Evolutionary conservation across 208 protist species (phyloP).

Genomic region (Lotmaria passim): DNA sequence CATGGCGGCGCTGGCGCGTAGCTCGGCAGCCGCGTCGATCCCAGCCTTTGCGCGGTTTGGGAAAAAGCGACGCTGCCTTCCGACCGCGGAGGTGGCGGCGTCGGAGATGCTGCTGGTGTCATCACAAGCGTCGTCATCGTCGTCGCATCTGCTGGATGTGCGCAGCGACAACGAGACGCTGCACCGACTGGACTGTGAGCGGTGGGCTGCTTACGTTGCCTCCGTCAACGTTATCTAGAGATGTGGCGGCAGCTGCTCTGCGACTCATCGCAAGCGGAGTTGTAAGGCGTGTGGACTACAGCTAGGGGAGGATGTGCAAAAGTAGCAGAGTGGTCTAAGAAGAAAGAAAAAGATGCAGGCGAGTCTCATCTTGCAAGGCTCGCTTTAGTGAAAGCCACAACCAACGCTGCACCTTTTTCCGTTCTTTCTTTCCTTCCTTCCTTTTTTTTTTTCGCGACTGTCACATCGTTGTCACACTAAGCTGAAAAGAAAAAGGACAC

Average conservation of each 20-base stretch:
- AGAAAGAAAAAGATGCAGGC: too few relatives aligned
- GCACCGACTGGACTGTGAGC: conserved; percentile 8
- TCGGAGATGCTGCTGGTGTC: conserved; percentile 10
- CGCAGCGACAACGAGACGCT: neutral
- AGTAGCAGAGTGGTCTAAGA: too few relatives aligned
- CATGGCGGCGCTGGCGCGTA: neutral
- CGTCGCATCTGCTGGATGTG: too few relatives aligned
- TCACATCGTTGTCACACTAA: neutral
- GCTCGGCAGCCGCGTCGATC: neutral
- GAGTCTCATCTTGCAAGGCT: too few relatives aligned
- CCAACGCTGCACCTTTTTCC: too few relatives aligned
- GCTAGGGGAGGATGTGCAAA: too few relatives aligned
- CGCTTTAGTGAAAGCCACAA: too few relatives aligned
- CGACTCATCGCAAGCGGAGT: too few relatives aligned
- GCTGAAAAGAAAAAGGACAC: conserved; percentile 12
- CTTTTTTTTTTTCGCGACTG: neutral
- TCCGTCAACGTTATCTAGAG: neutral
- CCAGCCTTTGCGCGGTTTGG: conserved; percentile 25
- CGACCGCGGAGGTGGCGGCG: conserved; percentile 3
- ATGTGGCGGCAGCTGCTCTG: neutral
- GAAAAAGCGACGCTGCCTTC: conserved; percentile 19
- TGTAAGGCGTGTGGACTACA: too few relatives aligned
- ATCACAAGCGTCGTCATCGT: too few relatives aligned
- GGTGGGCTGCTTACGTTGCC: conserved; percentile 13
- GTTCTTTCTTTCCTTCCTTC: neutral